These are phyloP conservation scores for Babesia gibsoni DNA, from an alignment of 169 alveolate species.

Conservation along the genomic window DNA sequence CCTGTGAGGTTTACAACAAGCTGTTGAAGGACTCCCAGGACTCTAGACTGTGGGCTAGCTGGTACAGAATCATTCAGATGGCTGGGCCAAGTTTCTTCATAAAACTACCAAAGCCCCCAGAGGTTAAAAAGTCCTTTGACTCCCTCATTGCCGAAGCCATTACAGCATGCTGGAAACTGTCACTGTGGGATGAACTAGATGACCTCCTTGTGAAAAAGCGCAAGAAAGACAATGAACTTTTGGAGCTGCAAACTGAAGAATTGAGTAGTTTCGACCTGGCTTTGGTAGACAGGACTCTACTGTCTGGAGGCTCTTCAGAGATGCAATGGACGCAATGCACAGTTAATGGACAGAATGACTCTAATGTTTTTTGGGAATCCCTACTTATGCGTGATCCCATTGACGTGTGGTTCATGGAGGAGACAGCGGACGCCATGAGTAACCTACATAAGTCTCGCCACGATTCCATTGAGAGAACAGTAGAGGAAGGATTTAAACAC, in stretches of 20 bases:
- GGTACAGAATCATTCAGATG: slow-evolving; percentile 51
- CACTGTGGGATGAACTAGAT: slow-evolving; percentile 52
- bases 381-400: slow-evolving; percentile 48
- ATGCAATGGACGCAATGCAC: slow-evolving; percentile 28
- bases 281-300: background rate
- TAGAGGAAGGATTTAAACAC: slow-evolving; percentile 42
- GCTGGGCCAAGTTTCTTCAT: slow-evolving; percentile 38
- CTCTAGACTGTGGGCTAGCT: slow-evolving; percentile 33
- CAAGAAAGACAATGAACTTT: background rate
- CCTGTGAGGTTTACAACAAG: slow-evolving; percentile 37
- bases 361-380: slow-evolving; percentile 43
- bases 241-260: slow-evolving; percentile 18
- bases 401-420: slow-evolving; percentile 57
- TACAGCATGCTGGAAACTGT: slow-evolving; percentile 54
- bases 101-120: slow-evolving; percentile 11
- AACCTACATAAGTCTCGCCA: slow-evolving; percentile 23
- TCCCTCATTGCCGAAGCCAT: slow-evolving; percentile 43
- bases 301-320: background rate
- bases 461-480: slow-evolving; percentile 1
- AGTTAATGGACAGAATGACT: background rate
- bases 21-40: slow-evolving; percentile 40
- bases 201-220: slow-evolving; percentile 12
- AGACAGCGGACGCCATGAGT: slow-evolving; percentile 33
- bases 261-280: background rate
- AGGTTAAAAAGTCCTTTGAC: slow-evolving; percentile 5